phyloP scores from a whole-genome alignment of 192 early-diverging fungal species.

The Mortierella alpina region DNA sequence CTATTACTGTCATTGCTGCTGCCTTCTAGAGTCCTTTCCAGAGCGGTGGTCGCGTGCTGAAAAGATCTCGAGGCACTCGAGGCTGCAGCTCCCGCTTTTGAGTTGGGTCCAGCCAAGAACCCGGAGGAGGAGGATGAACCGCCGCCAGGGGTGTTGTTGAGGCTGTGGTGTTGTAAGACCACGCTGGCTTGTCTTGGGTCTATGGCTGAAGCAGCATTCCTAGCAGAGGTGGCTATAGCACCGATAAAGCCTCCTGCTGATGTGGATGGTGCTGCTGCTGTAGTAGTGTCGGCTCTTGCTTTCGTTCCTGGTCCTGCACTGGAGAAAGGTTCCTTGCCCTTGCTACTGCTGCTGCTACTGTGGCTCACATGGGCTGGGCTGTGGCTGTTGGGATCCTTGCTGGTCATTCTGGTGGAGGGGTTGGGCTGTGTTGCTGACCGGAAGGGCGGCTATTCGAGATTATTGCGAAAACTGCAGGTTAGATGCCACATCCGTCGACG shows the following conservation, averaged over 20 bases:
- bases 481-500: too few relatives aligned
- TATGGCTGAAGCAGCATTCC: constrained; percentile 22
- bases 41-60: constrained; percentile 31
- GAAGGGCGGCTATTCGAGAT: not conserved
- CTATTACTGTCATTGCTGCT: constrained; percentile 11
- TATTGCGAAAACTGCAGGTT: too few relatives aligned
- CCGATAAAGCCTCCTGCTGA: constrained; percentile 1
- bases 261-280: not conserved
- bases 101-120: not conserved
- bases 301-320: constrained; percentile 2
- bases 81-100: constrained; percentile 13
- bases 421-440: not conserved
- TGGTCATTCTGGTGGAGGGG: not conserved
- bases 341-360: not conserved
- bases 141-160: not conserved
- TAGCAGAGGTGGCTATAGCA: constrained; percentile 26
- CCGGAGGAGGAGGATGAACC: constrained; percentile 1
- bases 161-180: constrained; percentile 19
- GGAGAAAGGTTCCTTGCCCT: constrained; percentile 3
- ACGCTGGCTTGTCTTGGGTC: constrained; percentile 26
- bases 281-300: not conserved
- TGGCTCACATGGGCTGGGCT: not conserved
- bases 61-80: constrained; percentile 19
- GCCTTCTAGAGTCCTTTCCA: constrained; percentile 15
- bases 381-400: constrained; percentile 31